Conservation (phyloP, 768 basidiomycete species). For the Leucocoprinus sp. region DNA sequence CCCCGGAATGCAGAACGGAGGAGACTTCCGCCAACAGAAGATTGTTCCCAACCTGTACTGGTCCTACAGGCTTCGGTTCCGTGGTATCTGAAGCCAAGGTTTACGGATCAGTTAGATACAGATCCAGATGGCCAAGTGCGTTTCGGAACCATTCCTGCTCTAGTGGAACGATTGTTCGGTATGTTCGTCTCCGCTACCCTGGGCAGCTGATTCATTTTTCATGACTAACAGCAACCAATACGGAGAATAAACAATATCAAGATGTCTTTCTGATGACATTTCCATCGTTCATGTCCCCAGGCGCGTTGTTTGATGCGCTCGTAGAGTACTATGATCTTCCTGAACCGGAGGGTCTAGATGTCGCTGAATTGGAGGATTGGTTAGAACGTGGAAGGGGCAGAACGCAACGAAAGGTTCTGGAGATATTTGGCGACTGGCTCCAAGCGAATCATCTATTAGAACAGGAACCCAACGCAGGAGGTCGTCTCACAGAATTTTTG, state of each 20-base stretch:
- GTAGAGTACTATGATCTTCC: conserved; percentile 53
- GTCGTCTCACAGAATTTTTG: conserved; percentile 49
- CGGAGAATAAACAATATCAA: conserved; percentile 29
- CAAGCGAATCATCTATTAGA: conserved; percentile 52
- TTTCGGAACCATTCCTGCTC: conserved; percentile 60
- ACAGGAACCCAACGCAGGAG: conserved; percentile 56
- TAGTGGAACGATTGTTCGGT: conserved; percentile 56
- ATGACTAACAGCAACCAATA: conserved; percentile 16
- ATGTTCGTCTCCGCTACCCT: neutral
- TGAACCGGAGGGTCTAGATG: conserved; percentile 39
- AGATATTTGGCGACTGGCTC: conserved; percentile 52
- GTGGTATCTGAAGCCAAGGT: conserved; percentile 53
- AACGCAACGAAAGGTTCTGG: conserved; percentile 53
- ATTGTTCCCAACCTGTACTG: conserved; percentile 23
- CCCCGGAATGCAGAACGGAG: conserved; percentile 12
- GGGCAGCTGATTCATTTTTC: neutral
- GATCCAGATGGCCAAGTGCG: conserved; percentile 59
- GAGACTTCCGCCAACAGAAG: conserved; percentile 16
- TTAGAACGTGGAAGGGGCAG: conserved; percentile 50
- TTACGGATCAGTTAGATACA: conserved; percentile 54
- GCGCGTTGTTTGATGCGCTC: conserved; percentile 61
- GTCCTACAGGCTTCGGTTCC: conserved; percentile 28
- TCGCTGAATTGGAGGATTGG: conserved; percentile 57
- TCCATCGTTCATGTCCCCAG: conserved; percentile 67
- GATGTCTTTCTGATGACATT: conserved; percentile 79